These are phyloP conservation scores for Nevesoporus exiguus DNA, from an alignment of 768 basidiomycete species.

Conservation along the genomic window DNA sequence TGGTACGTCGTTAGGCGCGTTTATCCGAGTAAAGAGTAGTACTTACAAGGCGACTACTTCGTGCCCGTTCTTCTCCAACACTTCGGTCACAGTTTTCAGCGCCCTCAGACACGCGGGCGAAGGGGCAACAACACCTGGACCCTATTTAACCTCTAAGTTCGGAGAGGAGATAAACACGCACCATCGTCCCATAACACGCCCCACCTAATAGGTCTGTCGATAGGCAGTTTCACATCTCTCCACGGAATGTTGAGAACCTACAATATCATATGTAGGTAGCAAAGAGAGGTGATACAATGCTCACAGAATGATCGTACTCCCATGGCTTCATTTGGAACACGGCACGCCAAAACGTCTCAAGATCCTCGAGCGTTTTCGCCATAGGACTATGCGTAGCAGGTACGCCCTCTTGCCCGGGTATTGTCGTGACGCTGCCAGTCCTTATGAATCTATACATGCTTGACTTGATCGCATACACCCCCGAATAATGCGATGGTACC, in stretches of 20 bases:
- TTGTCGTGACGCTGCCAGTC: conserved; percentile 43
- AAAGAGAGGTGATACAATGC: background rate
- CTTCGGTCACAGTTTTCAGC: conserved; percentile 43
- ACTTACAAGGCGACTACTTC: conserved; percentile 51
- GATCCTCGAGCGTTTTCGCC: conserved; percentile 57
- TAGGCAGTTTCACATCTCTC: conserved; percentile 37
- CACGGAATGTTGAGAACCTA: conserved; percentile 37
- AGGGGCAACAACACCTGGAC: conserved; percentile 51
- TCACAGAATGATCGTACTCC: conserved; percentile 56
- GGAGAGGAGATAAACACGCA: conserved; percentile 13
- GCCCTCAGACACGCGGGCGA: conserved; percentile 62
- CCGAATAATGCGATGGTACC: conserved; percentile 63
- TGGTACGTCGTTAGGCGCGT: conserved; percentile 1
- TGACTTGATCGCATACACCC: conserved; percentile 57
- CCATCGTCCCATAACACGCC: conserved; percentile 65
- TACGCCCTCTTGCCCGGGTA: conserved; percentile 57
- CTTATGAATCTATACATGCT: conserved; percentile 56
- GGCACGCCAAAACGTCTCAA: conserved; percentile 64
- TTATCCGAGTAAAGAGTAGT: background rate
- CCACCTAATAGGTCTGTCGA: conserved; percentile 54
- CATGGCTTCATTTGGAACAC: conserved; percentile 60
- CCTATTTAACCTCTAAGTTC: background rate
- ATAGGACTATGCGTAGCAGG: conserved; percentile 56
- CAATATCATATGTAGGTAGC: background rate
- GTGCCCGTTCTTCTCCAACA: conserved; percentile 45